Base-by-base conservation (phyloP, 176 grass and related monocot species). In the Alloteropsis semialata region DNA sequence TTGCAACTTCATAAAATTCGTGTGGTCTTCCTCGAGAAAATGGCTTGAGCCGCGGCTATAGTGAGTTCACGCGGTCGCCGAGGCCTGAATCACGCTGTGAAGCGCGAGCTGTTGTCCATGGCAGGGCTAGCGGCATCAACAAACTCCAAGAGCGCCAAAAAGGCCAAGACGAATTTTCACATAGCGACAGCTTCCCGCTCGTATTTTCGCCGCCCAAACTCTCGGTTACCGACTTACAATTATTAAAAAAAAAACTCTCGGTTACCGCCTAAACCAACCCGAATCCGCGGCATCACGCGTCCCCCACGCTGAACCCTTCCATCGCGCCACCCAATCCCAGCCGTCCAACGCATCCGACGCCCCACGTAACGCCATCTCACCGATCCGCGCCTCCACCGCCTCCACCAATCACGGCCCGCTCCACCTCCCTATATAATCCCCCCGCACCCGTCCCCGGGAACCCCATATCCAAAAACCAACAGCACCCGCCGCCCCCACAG, bases 391-490 rank as follows among this genome's bases (percentile, higher is more conserved):
- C 57, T 2, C 58, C 30, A 14, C 46, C 57, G 1, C 27, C 44
- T 57, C 58, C 36, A 66, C 81, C 67, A 84, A 49, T 79, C 81
- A 48, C n/a, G 21, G 14, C 8, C 7, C 38, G 6, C 81, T 28
- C 10, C 75, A 18, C 58, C 16, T 8, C 2, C 29, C 46, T 74
- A 88, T 88, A 88, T 79, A 88, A 24, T 0, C 28, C 44, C 29
- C 19, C 22, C 36, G 67, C 81, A 46, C 25, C 81, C 1, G 3
- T 4, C 22, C 0, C 15, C 0, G 1, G 2, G 30, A 51, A 2
- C 15, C 18, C 57, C 36, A 13, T 74, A 28, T 4, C 36, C 22
- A 25, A 9, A 88, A 71, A 13, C 53, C 28, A 69, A 19, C 25
- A 45, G 37, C 70, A 34, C 1, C 9, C 14, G 28, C 5, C 79